Evolutionary conservation across 1,139 yeast genomes (phyloP).

Genomic region (Magnusiomyces starmeri): DNA sequence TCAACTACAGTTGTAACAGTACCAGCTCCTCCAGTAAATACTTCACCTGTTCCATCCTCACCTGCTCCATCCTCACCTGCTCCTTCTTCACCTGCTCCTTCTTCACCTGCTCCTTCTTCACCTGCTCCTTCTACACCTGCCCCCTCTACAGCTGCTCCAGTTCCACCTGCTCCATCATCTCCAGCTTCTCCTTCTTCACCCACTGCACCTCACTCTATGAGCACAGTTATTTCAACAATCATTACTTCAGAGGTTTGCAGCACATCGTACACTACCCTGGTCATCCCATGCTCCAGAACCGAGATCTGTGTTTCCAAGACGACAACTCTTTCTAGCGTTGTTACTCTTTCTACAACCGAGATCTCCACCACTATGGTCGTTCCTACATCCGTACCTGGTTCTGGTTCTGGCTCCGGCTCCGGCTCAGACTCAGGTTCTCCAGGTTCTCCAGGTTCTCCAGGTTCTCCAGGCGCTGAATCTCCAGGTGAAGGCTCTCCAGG

Average conservation of each 20-base stretch:
- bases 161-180: background rate
- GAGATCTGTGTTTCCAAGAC: conserved; percentile 3
- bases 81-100: background rate
- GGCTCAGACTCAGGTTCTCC: background rate
- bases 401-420: background rate
- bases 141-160: background rate
- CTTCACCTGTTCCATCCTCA: background rate
- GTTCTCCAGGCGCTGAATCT: background rate
- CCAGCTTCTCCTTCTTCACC: background rate
- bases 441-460: background rate
- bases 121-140: background rate
- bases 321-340: background rate
- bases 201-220: background rate
- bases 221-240: conserved; percentile 1
- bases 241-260: background rate
- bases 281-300: background rate
- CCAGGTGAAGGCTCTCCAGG: background rate
- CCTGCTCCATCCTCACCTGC: background rate
- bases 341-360: background rate
- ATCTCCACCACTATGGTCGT: background rate
- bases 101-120: background rate
- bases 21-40: background rate
- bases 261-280: conserved; percentile 2
- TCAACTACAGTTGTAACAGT: background rate
- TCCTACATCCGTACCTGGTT: background rate